These are phyloP conservation scores for Cavenderia fasciculata DNA, from an alignment of 78 protist genomes.

Conservation along the genomic window DNA sequence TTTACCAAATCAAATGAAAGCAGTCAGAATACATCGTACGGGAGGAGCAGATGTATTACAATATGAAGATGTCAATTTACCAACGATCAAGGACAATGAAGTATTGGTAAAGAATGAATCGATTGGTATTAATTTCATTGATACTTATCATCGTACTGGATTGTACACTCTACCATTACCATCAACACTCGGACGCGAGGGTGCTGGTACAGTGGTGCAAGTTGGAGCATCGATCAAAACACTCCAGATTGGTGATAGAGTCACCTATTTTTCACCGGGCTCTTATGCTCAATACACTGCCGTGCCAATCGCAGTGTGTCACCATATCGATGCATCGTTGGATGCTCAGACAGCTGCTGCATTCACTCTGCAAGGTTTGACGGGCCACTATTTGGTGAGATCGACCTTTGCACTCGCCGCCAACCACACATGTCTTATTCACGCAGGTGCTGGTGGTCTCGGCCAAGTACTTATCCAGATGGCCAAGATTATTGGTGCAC, in stretches of 20 bases:
- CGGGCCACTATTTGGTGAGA: conserved; percentile 82
- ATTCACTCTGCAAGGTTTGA: conserved; percentile 83
- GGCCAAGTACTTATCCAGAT: conserved; percentile 82
- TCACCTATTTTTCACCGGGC: conserved; percentile 51
- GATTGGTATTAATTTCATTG: conserved; percentile 87
- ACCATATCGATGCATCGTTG: conserved; percentile 40
- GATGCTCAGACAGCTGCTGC: conserved; percentile 76
- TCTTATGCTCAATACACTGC: conserved; percentile 65
- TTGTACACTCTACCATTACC: conserved; percentile 68
- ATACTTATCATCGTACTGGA: conserved; percentile 84
- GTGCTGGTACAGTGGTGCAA: conserved; percentile 70
- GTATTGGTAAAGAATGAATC: conserved; percentile 43
- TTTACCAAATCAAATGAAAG: conserved; percentile 42
- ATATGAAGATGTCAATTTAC: conserved; percentile 17
- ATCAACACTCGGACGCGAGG: conserved; percentile 80
- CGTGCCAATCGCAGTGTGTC: not conserved
- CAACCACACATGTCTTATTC: conserved; percentile 74
- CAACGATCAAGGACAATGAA: conserved; percentile 29
- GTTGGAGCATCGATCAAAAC: conserved; percentile 41
- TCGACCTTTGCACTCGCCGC: conserved; percentile 20
- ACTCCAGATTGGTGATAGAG: conserved; percentile 68
- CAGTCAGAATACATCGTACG: conserved; percentile 9
- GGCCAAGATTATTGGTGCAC: conserved; percentile 79
- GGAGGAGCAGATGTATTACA: conserved; percentile 49
- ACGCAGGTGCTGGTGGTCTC: conserved; percentile 92